Conservation (phyloP, 1,139 yeast species). For the Debaryomyces robertsiae region DNA sequence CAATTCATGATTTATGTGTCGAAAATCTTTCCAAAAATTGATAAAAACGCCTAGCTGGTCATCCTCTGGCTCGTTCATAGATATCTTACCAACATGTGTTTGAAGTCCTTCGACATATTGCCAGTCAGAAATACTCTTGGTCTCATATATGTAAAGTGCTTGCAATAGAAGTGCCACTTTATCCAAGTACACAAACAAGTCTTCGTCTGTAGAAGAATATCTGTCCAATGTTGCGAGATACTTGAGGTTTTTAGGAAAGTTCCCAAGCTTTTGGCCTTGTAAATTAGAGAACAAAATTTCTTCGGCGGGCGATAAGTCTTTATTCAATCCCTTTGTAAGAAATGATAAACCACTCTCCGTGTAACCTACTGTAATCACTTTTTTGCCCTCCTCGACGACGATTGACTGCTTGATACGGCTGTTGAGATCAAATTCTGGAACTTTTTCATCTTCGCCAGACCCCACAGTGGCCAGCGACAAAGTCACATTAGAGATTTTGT, state of each 20-base stretch:
- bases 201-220: constrained; percentile 33
- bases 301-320: constrained; percentile 26
- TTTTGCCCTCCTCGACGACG: constrained; percentile 7
- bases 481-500: constrained; percentile 30
- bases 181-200: constrained; percentile 37
- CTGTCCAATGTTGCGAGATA: constrained; percentile 42
- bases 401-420: constrained; percentile 4
- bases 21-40: constrained; percentile 41
- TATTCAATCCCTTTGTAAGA: constrained; percentile 9
- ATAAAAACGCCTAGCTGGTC: constrained; percentile 38
- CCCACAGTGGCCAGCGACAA: constrained; percentile 40
- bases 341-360: constrained; percentile 4
- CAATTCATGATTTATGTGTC: constrained; percentile 31
- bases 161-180: constrained; percentile 32
- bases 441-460: constrained; percentile 3
- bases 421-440: constrained; percentile 1
- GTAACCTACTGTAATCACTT: constrained; percentile 14
- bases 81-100: constrained; percentile 32
- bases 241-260: constrained; percentile 40
- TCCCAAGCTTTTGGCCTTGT: constrained; percentile 23
- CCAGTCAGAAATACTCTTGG: constrained; percentile 21
- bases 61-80: constrained; percentile 25
- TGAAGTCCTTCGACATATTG: constrained; percentile 25
- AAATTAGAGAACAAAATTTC: constrained; percentile 33
- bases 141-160: constrained; percentile 26